These are phyloP conservation scores for Crepidotus variabilis DNA, from an alignment of 768 basidiomycete genomes.

Conservation along the genomic window DNA sequence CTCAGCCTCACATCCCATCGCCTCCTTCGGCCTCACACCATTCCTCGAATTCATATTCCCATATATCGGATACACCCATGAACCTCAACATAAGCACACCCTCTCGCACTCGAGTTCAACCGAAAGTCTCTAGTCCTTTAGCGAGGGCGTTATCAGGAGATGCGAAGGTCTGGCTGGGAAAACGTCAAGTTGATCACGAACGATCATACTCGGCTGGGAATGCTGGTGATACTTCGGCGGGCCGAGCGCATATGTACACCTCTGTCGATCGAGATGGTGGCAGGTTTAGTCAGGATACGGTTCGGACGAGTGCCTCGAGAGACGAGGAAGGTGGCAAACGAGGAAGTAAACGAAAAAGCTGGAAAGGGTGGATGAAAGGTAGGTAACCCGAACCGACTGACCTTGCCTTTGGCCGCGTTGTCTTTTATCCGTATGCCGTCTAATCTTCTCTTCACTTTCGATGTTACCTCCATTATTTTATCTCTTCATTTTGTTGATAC, in stretches of 20 bases:
- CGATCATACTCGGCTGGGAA: no score
- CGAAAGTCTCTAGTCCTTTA: conserved; percentile 21
- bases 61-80: neutral
- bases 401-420: neutral
- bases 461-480: no score
- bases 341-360: neutral
- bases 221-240: no score
- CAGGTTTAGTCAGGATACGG: no score
- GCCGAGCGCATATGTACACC: no score
- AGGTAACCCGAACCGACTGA: neutral
- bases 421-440: neutral
- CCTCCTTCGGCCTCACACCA: conserved; percentile 5
- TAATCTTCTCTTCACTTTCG: no score
- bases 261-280: no score
- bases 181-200: neutral
- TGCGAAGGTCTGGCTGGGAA: conserved; percentile 12
- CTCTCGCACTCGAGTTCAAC: conserved; percentile 7
- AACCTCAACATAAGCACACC: neutral
- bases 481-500: no score
- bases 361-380: neutral
- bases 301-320: neutral
- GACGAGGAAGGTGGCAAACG: neutral
- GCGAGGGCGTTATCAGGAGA: conserved; percentile 14
- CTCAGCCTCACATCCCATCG: neutral
- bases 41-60: neutral